Evolutionary conservation across 2,329 filamentous ascomycete genomes (phyloP), one percentile per base, ranked within the genome.

Genomic region (Talaromyces sp.): DNA sequence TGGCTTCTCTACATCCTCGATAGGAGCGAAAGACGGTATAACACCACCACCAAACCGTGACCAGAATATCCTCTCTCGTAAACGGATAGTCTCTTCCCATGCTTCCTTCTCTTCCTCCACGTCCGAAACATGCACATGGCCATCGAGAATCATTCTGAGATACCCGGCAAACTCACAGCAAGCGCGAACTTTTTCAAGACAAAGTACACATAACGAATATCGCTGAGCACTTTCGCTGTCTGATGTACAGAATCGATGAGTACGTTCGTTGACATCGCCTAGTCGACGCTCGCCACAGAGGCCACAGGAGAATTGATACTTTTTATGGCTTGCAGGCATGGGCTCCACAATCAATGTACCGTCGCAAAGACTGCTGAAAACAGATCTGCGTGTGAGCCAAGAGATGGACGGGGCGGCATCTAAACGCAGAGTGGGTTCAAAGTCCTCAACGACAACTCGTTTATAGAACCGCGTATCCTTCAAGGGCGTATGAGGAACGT

Each of bases 11-110:
- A 64, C 27, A 33, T 68, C 66, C n/a, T 67, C 71, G 33, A 66
- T 54, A 13, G 68, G 70, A 31, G 81, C 68, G 60, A 82, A 81
- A 13, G 85, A 82, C 1, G 94, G 95, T 13, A 98, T 81, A 2
- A 99, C 92, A 14, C 95, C 95, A 33, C 93, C 95, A 31, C 94
- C 94, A 61, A 99, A 87, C 63, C 95, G 87, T 60, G 91, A 88
- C 95, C 95, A 99, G 75, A 99, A 99, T 90, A 99, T 97, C 70
- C 94, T 89, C 76, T 99, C 95, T 60, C 95, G 85, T 57, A 98
- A 79, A 35, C 90, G 87, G 11, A 97, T 90, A 65, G 92, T 92
- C 80, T 99, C 95, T 74, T 98, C 94, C 95, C 95, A 99, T 0
- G 93, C 92, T 33, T 88, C 87, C 73, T 90, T 92, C 77, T 96